phyloP scores from a whole-genome alignment of 176 grass and related monocot genomes.

The Zizania latifolia region DNA sequence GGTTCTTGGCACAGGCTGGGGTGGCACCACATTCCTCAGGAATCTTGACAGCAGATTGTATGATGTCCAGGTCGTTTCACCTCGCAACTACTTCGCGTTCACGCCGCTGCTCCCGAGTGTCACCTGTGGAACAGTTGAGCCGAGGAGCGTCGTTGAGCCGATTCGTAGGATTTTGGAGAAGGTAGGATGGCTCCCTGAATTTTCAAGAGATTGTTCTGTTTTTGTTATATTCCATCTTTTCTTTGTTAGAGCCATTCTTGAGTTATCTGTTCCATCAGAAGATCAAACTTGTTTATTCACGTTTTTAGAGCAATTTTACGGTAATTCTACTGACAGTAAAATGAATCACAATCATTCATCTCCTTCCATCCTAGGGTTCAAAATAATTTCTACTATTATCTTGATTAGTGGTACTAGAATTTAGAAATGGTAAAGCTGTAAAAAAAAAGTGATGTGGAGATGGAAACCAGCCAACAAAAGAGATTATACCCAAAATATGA shows the following conservation, averaged over 20 bases:
- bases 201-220: neutral
- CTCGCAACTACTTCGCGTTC: conserved; percentile 88
- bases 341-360: too few relatives aligned
- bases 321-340: too few relatives aligned
- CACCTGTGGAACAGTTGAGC: conserved; percentile 89
- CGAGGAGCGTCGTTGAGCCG: conserved; percentile 86
- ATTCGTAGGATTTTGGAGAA: conserved; percentile 79
- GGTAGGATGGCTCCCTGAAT: conserved; percentile 27
- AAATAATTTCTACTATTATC: too few relatives aligned
- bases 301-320: too few relatives aligned
- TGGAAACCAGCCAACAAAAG: too few relatives aligned
- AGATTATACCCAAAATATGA: too few relatives aligned
- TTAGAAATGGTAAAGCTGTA: too few relatives aligned
- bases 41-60: conserved; percentile 70
- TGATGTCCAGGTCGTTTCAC: conserved; percentile 92
- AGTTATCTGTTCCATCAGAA: too few relatives aligned
- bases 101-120: conserved; percentile 89
- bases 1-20: conserved; percentile 93
- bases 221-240: neutral
- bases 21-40: conserved; percentile 75
- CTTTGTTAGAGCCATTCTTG: neutral
- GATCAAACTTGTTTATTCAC: neutral
- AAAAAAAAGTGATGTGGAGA: too few relatives aligned
- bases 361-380: too few relatives aligned
- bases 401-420: too few relatives aligned